Evolutionary conservation across 306 rosid genomes (phyloP).

Genomic region (Cucumis hystrix): DNA sequence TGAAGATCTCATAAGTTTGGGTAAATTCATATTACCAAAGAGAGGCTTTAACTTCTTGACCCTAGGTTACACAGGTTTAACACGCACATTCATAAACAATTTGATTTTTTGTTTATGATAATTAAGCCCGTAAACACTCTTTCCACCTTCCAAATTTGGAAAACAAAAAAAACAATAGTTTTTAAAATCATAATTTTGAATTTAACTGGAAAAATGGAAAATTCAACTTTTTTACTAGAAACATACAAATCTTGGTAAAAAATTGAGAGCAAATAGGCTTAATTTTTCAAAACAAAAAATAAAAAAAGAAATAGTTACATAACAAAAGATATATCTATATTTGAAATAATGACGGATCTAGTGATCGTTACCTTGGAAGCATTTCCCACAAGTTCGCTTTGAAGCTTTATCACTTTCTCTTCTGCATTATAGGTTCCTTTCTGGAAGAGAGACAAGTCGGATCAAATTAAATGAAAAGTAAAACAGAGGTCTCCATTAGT

Average conservation of each 20-base stretch:
- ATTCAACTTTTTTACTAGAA: too few relatives aligned
- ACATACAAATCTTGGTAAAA: too few relatives aligned
- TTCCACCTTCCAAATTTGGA: too few relatives aligned
- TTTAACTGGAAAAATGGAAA: too few relatives aligned
- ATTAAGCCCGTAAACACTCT: too few relatives aligned
- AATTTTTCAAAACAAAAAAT: too few relatives aligned
- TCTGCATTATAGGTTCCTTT: conserved; percentile 54
- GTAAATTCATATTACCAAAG: not conserved
- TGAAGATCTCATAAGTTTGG: not conserved
- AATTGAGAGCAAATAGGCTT: too few relatives aligned
- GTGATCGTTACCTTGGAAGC: conserved; percentile 60
- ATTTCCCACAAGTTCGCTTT: conserved; percentile 64
- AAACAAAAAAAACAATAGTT: too few relatives aligned
- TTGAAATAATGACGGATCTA: not conserved
- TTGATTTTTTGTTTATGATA: too few relatives aligned
- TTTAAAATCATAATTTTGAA: too few relatives aligned
- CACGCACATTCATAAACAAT: too few relatives aligned
- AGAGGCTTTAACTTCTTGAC: not conserved
- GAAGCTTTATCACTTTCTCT: conserved; percentile 57
- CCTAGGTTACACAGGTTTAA: not conserved
- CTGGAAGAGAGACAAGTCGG: conserved; percentile 18
- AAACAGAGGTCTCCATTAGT: not conserved
- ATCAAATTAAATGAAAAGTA: not conserved
- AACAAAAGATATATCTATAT: not conserved
- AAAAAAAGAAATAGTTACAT: too few relatives aligned